phyloP scores from a whole-genome alignment of 495 filamentous ascomycete genomes.

The Bacidia rubella region DNA sequence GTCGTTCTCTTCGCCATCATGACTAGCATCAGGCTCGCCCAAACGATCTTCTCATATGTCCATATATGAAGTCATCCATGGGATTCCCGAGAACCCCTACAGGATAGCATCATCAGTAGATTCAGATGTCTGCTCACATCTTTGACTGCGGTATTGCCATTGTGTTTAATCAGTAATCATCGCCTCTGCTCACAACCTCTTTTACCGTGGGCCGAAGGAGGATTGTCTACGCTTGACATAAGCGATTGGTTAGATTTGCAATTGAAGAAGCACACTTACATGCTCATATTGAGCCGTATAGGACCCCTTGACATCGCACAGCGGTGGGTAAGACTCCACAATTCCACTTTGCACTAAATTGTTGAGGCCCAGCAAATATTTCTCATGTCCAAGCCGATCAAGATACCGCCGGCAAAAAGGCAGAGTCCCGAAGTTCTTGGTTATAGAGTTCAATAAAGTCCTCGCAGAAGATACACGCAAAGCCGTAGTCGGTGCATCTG shows the following conservation, averaged over 20 bases:
- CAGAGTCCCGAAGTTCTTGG: slow-evolving; percentile 50
- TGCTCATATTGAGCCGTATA: slow-evolving; percentile 52
- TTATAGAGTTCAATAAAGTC: slow-evolving; percentile 44
- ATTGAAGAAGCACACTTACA: slow-evolving; percentile 25
- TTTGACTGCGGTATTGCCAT: too few species aligned
- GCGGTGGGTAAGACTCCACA: slow-evolving; percentile 38
- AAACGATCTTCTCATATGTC: too few species aligned
- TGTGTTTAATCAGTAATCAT: too few species aligned
- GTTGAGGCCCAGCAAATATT: slow-evolving; percentile 46
- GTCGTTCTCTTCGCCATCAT: too few species aligned
- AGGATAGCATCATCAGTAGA: too few species aligned
- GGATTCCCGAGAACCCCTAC: too few species aligned
- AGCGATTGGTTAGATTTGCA: slow-evolving; percentile 3
- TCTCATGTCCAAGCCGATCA: slow-evolving; percentile 46
- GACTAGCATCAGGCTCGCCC: too few species aligned
- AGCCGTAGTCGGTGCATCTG: slow-evolving; percentile 35
- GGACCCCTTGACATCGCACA: slow-evolving; percentile 41
- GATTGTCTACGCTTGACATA: slow-evolving; percentile 26
- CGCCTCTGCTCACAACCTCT: slow-evolving; percentile 37
- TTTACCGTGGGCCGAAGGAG: slow-evolving; percentile 33
- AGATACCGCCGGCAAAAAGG: slow-evolving; percentile 51
- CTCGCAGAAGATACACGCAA: slow-evolving; percentile 43
- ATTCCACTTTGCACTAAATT: slow-evolving; percentile 38
- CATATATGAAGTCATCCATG: too few species aligned
- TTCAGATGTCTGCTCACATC: too few species aligned